Percentiles rank a stretch among this genome's conserved stretches.
Evolutionary conservation across 1,284 basidiomycete genomes (phyloP).

Genomic region (Tylopilus sp.): DNA sequence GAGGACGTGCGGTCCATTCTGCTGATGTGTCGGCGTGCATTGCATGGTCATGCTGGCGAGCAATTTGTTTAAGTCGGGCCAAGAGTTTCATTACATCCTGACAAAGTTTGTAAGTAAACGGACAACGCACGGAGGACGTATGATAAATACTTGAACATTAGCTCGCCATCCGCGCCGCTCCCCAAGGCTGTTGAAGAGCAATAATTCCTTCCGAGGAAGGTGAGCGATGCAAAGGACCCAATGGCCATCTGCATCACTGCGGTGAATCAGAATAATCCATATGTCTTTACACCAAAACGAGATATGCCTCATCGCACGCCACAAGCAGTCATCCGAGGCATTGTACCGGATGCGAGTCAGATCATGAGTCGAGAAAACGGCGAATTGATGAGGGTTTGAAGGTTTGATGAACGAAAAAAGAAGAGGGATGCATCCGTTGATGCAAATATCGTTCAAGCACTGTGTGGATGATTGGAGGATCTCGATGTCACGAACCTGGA

Average conservation of each 20-base stretch:
- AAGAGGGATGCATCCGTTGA: slow-evolving; percentile 24
- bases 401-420: slow-evolving; percentile 7
- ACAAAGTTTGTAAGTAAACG: too few relatives aligned
- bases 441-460: slow-evolving; percentile 22
- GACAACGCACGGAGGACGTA: too few relatives aligned
- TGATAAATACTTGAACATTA: slow-evolving; percentile 10
- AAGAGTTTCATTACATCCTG: too few relatives aligned
- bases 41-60: too few relatives aligned
- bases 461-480: slow-evolving; percentile 13
- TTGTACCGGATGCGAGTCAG: slow-evolving; percentile 6
- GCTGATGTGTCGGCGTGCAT: too few relatives aligned
- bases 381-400: not conserved
- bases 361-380: slow-evolving; percentile 22
- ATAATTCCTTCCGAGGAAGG: slow-evolving; percentile 5
- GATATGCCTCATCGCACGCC: not conserved
- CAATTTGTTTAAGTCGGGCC: too few relatives aligned
- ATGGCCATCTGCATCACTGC: slow-evolving; percentile 3
- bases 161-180: slow-evolving; percentile 12
- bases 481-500: slow-evolving; percentile 13
- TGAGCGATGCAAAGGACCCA: slow-evolving; percentile 24
- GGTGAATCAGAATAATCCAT: slow-evolving; percentile 25
- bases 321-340: not conserved
- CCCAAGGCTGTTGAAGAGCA: slow-evolving; percentile 22
- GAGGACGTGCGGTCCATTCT: too few relatives aligned
- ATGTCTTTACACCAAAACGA: slow-evolving; percentile 19